Percentiles rank a stretch among this genome's conserved stretches.
These are phyloP conservation scores for Geotrichum klebahnii DNA, from an alignment of 1,139 yeast genomes.

Conservation along the genomic window DNA sequence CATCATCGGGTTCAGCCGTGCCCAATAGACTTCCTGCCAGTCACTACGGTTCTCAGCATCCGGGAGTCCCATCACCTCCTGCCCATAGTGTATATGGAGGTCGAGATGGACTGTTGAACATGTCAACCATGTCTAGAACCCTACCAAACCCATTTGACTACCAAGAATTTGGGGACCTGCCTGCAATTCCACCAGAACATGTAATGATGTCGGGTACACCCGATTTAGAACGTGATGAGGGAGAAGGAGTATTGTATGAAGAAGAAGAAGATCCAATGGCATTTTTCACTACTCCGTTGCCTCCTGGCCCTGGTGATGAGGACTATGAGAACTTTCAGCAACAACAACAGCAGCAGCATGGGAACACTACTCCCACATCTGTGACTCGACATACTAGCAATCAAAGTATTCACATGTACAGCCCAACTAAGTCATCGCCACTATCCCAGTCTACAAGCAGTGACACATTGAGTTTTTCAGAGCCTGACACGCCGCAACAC, in stretches of 20 bases:
- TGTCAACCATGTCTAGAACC: conserved; percentile 9
- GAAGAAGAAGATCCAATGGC: conserved; percentile 18
- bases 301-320: conserved; percentile 12
- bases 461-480: conserved; percentile 8
- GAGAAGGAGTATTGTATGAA: not conserved
- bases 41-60: not conserved
- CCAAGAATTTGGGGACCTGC: conserved; percentile 16
- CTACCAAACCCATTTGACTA: conserved; percentile 16
- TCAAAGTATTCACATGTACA: conserved; percentile 7
- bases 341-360: not conserved
- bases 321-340: not conserved
- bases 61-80: conserved; percentile 2
- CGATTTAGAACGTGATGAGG: not conserved
- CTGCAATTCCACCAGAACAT: conserved; percentile 21
- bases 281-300: conserved; percentile 17
- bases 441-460: conserved; percentile 16
- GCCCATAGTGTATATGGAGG: conserved; percentile 5
- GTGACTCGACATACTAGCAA: conserved; percentile 2
- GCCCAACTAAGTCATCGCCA: conserved; percentile 16
- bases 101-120: conserved; percentile 6
- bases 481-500: conserved; percentile 1
- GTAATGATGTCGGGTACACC: not conserved
- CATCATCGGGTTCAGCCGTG: not conserved
- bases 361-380: not conserved
- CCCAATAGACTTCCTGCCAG: not conserved